Evolutionary conservation across 306 rosid species (phyloP), one percentile per base, ranked within the genome.

Genomic region (Prunus mira): DNA sequence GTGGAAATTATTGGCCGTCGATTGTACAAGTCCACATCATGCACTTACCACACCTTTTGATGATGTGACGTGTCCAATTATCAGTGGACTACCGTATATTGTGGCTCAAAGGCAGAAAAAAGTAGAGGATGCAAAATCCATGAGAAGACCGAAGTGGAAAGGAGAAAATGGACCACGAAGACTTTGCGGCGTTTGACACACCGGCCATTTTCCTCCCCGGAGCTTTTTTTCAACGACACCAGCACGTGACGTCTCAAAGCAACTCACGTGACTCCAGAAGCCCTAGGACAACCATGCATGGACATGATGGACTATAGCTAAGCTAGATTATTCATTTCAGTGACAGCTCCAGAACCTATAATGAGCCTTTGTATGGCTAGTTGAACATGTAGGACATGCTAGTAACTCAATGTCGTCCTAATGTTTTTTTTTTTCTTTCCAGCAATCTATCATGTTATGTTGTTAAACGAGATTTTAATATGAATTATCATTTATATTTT

Each of bases 11-110:
- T 68, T 77, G 68, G 51, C 80, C 34, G 41, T 61, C 11, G 38
- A 61, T 27, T 20, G 24, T 20, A 64, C 25, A 18, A 7, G 13
- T n/a, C 17, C 24, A 50, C 65, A 49, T 5, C 65, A 12, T 10
- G 66, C 14, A 76, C 56, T 38, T 30, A 38, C 27, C 55, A 70
- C 64, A n/a, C 5, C 72, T 38, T 66, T 67, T 27, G 41, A 12
- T 13, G 69, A 65, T 20, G 65, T 22, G 64, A 73, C 47, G 27
- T 79, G 83, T 56, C 69, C 27, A 56, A 38, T 41, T 18, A 24
- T 32, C 25, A 34, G 43, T 12, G 57, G 51, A 15, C 58, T 6
- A 12, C 54, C 73, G 69, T 72, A 43, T 69, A 12, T 3, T 8
- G 52, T 66, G 69, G 65, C 2, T 64, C 70, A 11, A 18, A 3